phyloP scores from a whole-genome alignment of 148 eudicot genomes.

The Simmondsia chinensis region DNA sequence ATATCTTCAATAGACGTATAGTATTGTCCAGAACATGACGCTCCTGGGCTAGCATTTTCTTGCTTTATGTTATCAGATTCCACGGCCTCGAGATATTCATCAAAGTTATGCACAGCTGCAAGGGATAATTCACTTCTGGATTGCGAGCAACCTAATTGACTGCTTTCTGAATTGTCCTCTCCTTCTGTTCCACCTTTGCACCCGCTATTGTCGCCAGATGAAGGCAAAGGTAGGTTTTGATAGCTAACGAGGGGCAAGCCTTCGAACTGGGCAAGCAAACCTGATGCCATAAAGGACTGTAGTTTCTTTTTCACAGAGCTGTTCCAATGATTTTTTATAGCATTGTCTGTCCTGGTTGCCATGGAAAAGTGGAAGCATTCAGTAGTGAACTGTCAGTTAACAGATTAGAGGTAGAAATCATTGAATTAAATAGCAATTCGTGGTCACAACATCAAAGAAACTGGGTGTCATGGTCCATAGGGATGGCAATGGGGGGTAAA shows the following conservation, averaged over 20 bases:
- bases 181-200: too few relatives aligned
- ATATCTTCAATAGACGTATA: conserved; percentile 28
- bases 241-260: conserved; percentile 42
- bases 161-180: conserved; percentile 69
- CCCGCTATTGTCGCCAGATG: conserved; percentile 23
- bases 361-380: too few relatives aligned
- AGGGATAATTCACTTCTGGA: too few relatives aligned
- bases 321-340: background rate
- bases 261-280: conserved; percentile 72
- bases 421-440: too few relatives aligned
- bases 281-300: conserved; percentile 60
- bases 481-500: too few relatives aligned
- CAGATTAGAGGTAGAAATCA: too few relatives aligned
- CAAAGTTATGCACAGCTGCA: too few relatives aligned
- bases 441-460: too few relatives aligned
- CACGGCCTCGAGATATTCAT: conserved; percentile 31
- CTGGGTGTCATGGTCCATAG: too few relatives aligned
- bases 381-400: too few relatives aligned
- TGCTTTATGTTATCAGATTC: conserved; percentile 31
- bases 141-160: conserved; percentile 66
- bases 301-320: background rate
- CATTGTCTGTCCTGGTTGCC: background rate
- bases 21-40: conserved; percentile 33
- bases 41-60: conserved; percentile 29
- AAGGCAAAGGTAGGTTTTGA: conserved; percentile 35